Evolutionary conservation across 352 stramenopile genomes (phyloP).

Genomic region (Chrysophaeum taylorii): DNA sequence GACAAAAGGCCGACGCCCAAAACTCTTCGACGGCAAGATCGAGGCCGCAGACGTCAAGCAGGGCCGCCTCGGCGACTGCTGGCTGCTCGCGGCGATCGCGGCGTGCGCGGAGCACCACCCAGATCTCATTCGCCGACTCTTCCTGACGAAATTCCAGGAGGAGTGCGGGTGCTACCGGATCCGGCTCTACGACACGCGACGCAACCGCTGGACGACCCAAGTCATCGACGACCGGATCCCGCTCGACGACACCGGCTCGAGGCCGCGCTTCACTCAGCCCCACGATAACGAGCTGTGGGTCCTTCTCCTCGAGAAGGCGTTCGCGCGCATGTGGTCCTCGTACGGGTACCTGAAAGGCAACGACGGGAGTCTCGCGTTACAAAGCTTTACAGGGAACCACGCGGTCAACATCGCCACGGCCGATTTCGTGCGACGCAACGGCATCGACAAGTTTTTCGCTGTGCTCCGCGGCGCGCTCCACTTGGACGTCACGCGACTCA

Average conservation of each 20-base stretch:
- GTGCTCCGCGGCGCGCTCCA: background rate
- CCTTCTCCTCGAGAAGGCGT: slow-evolving; percentile 73
- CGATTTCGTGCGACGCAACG: background rate
- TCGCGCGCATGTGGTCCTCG: slow-evolving; percentile 38
- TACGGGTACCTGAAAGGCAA: background rate
- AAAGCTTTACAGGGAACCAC: slow-evolving; percentile 1
- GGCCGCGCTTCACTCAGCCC: background rate
- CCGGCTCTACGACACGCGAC: background rate
- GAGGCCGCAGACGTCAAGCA: background rate
- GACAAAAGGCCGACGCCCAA: background rate
- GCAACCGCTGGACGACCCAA: background rate
- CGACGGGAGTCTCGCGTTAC: background rate
- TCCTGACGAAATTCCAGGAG: background rate
- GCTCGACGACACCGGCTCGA: background rate
- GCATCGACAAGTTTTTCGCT: background rate
- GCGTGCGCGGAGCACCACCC: background rate
- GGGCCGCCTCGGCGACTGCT: background rate
- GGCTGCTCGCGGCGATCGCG: background rate
- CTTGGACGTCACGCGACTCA: background rate
- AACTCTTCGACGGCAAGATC: slow-evolving; percentile 2
- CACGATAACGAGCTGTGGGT: slow-evolving; percentile 48
- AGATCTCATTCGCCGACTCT: background rate
- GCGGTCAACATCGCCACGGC: background rate
- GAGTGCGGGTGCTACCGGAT: background rate
- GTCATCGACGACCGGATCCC: slow-evolving; percentile 4